Evolutionary conservation across 495 filamentous ascomycete species (phyloP).

Genomic region (Staphylotrichum longicolle): DNA sequence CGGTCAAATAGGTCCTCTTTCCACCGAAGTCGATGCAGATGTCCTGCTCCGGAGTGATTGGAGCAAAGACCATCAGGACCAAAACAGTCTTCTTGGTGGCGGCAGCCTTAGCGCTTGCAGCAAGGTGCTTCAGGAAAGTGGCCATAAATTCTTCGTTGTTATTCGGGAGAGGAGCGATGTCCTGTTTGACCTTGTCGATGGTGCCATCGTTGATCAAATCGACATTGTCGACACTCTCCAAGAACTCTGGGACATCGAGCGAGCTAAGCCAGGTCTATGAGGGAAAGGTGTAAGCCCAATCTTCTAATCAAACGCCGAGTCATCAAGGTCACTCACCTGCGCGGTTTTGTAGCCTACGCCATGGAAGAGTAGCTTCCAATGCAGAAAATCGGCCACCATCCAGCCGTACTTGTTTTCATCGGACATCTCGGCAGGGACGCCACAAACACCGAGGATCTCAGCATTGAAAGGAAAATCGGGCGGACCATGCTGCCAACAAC

Average conservation of each 20-base stretch:
- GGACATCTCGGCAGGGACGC: slow-evolving; percentile 29
- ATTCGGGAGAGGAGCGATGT: slow-evolving; percentile 27
- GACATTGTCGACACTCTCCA: slow-evolving; percentile 15
- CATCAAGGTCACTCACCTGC: slow-evolving; percentile 20
- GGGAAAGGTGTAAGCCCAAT: too few species aligned
- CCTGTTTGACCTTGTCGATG: slow-evolving; percentile 15
- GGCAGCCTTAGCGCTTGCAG: slow-evolving; percentile 22
- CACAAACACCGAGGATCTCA: slow-evolving; percentile 37
- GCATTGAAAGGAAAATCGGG: slow-evolving; percentile 32
- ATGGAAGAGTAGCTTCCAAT: slow-evolving; percentile 37
- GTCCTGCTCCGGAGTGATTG: slow-evolving; percentile 37
- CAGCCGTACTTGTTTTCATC: slow-evolving; percentile 34
- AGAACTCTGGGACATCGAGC: slow-evolving; percentile 20
- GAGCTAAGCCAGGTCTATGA: slow-evolving; percentile 37
- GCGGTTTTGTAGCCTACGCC: slow-evolving; percentile 19
- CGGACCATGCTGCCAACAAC: slow-evolving; percentile 21
- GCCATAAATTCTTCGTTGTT: slow-evolving; percentile 18
- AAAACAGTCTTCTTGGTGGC: slow-evolving; percentile 20
- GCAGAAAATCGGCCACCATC: slow-evolving; percentile 40
- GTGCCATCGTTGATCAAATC: slow-evolving; percentile 9
- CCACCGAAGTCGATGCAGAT: slow-evolving; percentile 31
- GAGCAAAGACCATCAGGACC: slow-evolving; percentile 37
- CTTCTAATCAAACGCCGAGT: too few species aligned
- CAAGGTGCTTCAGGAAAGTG: slow-evolving; percentile 23
- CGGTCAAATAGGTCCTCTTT: slow-evolving; percentile 15